phyloP scores from a whole-genome alignment of 1,139 yeast species.

The Taphrina populina region DNA sequence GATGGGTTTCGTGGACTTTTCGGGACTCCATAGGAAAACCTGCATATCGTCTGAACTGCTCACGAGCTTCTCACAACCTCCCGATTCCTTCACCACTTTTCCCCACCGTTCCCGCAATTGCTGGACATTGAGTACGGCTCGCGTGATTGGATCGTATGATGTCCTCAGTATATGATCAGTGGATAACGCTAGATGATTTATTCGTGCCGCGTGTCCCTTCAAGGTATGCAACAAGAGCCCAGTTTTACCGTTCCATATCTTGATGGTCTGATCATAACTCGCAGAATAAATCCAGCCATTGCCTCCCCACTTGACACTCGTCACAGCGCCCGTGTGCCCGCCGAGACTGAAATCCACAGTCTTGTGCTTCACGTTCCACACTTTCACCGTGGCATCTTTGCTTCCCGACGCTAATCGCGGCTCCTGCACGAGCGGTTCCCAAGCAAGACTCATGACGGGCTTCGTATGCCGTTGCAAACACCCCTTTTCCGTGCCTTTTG shows the following conservation, averaged over 20 bases:
- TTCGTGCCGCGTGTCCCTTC: slow-evolving; percentile 96
- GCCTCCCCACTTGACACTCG: slow-evolving; percentile 97
- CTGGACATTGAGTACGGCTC: slow-evolving; percentile 34
- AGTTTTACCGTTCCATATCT: slow-evolving; percentile 70
- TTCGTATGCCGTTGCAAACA: slow-evolving; percentile 78
- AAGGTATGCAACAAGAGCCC: slow-evolving; percentile 62
- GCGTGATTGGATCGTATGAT: slow-evolving; percentile 53
- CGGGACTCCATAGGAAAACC: slow-evolving; percentile 91
- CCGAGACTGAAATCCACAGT: slow-evolving; percentile 65
- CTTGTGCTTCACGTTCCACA: slow-evolving; percentile 86
- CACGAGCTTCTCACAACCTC: slow-evolving; percentile 78
- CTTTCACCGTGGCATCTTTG: slow-evolving; percentile 82
- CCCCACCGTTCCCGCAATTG: slow-evolving; percentile 69
- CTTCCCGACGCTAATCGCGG: slow-evolving; percentile 86
- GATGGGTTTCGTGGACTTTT: slow-evolving; percentile 70
- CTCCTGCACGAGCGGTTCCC: slow-evolving; percentile 87
- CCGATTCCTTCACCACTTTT: slow-evolving; percentile 66
- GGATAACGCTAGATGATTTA: slow-evolving; percentile 84
- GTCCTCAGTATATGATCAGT: slow-evolving; percentile 84
- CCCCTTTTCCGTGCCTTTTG: slow-evolving; percentile 65
- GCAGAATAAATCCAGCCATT: slow-evolving; percentile 79
- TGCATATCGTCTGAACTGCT: slow-evolving; percentile 97
- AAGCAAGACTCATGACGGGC: slow-evolving; percentile 83
- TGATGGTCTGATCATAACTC: slow-evolving; percentile 91
- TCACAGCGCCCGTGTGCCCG: slow-evolving; percentile 85